These are phyloP conservation scores for Fusarium cyanostomum DNA, from an alignment of 2,329 filamentous ascomycete genomes.

Conservation along the genomic window DNA sequence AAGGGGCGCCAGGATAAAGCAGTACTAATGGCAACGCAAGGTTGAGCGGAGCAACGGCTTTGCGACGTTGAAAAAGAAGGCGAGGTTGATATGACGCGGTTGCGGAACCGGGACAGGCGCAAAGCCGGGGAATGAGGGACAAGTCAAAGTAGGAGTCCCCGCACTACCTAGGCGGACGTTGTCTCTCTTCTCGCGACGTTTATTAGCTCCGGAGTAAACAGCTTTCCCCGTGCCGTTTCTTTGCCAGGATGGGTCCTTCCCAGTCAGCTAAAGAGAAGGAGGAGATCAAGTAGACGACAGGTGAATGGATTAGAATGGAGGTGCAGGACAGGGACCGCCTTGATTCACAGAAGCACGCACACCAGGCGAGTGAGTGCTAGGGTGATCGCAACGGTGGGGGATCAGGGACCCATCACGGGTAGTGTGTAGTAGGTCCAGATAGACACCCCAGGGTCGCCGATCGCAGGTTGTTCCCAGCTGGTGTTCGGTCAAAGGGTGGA, in stretches of 20 bases:
- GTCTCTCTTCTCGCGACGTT: conserved; percentile 43
- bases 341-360: conserved; percentile 35
- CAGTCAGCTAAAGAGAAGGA: conserved; percentile 36
- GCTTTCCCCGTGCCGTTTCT: conserved; percentile 32
- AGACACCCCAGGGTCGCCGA: conserved; percentile 36
- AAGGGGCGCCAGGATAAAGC: conserved; percentile 10
- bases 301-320: conserved; percentile 37
- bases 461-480: conserved; percentile 32
- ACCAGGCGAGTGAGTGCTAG: conserved; percentile 24
- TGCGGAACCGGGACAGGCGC: conserved; percentile 36
- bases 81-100: conserved; percentile 35
- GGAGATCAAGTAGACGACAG: conserved; percentile 25
- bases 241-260: conserved; percentile 36
- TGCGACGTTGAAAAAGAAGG: conserved; percentile 31
- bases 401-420: conserved; percentile 37
- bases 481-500: conserved; percentile 27
- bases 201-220: conserved; percentile 35
- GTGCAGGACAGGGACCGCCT: conserved; percentile 32
- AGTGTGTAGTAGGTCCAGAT: conserved; percentile 21
- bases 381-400: conserved; percentile 35
- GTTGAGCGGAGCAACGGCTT: conserved; percentile 20
- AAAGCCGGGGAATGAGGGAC: conserved; percentile 35
- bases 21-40: conserved; percentile 6
- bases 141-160: conserved; percentile 35
- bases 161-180: conserved; percentile 37